Evolutionary conservation across 176 grass and related monocot genomes (phyloP).

Genomic region (Pontederia paniculata): DNA sequence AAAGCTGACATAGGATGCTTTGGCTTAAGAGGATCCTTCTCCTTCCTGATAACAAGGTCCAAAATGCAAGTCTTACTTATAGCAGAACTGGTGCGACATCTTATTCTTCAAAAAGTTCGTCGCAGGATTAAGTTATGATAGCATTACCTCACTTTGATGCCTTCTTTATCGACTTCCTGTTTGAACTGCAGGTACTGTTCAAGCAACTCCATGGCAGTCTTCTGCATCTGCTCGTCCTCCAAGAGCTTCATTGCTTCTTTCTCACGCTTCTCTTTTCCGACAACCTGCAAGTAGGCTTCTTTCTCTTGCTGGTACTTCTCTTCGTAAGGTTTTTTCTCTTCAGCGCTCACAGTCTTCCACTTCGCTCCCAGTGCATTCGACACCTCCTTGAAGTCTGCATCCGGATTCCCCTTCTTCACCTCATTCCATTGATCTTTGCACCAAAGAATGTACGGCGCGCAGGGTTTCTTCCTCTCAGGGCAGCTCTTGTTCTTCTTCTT

Average conservation of each 20-base stretch:
- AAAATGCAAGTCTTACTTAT: too few relatives aligned
- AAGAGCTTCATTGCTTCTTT: conserved; percentile 84
- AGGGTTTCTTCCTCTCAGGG: conserved; percentile 50
- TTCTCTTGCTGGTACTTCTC: conserved; percentile 74
- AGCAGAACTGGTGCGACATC: too few relatives aligned
- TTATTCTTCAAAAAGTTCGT: too few relatives aligned
- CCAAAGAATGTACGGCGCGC: conserved; percentile 60
- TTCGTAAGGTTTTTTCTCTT: conserved; percentile 81
- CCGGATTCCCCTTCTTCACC: conserved; percentile 55
- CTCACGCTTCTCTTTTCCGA: conserved; percentile 74
- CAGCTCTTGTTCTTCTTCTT: conserved; percentile 52
- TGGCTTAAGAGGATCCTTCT: conserved; percentile 72
- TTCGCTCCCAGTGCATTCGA: conserved; percentile 49
- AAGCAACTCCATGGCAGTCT: conserved; percentile 69
- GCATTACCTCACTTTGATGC: conserved; percentile 42
- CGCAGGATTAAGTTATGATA: neutral
- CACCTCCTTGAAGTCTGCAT: conserved; percentile 70
- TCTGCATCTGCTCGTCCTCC: conserved; percentile 77
- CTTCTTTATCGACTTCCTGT: conserved; percentile 30
- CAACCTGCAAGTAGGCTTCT: conserved; percentile 75
- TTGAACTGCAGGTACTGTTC: conserved; percentile 83
- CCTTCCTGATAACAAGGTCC: conserved; percentile 31
- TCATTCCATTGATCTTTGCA: conserved; percentile 76
- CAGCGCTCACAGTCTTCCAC: conserved; percentile 52
- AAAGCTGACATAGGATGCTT: conserved; percentile 81